Evolutionary conservation across 2,329 filamentous ascomycete genomes (phyloP), one percentile per base, ranked within the genome.

Genomic region (Pseudogymnoascus sp.): DNA sequence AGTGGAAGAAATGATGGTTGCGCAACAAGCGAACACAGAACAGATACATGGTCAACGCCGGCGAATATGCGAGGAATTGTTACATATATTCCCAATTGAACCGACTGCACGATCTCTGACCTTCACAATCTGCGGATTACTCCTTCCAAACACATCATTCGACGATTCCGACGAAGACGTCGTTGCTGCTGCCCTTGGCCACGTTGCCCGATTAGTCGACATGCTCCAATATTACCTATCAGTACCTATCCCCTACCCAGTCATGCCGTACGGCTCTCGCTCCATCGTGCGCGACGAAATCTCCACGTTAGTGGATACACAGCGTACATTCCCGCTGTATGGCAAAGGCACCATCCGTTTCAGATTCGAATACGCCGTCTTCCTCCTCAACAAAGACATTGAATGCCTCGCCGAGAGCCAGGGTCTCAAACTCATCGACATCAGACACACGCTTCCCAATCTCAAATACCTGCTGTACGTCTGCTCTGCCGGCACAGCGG

Each of bases 311-410:
- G 64, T 67, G 59, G 73, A 73, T 38, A 71, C 73, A 5, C 76
- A 84, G 63, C 83, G 87, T 53, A 87, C 86, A 5, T 99, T 96
- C 70, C 95, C 95, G 0, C 82, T 99, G 0, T 93, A 93, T 75
- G 75, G 89, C 78, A n/a, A 82, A 67, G 82, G 84, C 71, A 83
- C 84, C 2, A 85, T 91, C 0, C 86, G 92, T 53, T 97, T 93
- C 78, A 87, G 93, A 2, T 97, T 97, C 75, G 93, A 97, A 70
- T 99, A 97, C 74, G 95, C 82, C 10, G 95, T 96, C 73, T 99
- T 97, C 70, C 79, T 97, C n/a, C 82, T 99, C 12, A 97, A 97
- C 78, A 97, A 97, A 76, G 81, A 97, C 72, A 93, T 99, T 63
- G 93, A 97, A 69, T 76, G 81, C 0, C 78, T 88, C 3, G 87